Base-by-base conservation (phyloP, 495 filamentous ascomycete genomes). In the Clavariopsis aquatica region DNA sequence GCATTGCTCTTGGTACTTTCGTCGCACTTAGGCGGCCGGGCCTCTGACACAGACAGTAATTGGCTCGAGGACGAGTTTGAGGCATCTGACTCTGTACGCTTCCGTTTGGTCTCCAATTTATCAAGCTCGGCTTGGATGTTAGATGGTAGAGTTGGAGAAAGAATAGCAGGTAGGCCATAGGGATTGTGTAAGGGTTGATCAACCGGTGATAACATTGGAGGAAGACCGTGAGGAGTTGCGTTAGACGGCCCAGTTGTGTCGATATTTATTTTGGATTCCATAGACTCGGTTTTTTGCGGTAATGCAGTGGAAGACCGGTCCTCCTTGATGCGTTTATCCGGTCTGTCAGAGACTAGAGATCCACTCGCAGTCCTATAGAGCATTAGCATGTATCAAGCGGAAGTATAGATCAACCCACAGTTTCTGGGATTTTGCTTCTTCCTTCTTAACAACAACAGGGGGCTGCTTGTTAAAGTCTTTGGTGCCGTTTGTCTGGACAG, bases 141-240 rank as follows among this genome's bases (percentile, higher is more conserved):
- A 8, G 60, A 28, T 20, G 69, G 69, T 2, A 71, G 52, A 23
- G 64, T 71, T 17, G 69, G 69, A n/a, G 69, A 71, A 23, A 71
- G 60, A 31, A 71, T 61, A 34, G 69, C 46, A 6, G 69, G 69
- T 1, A 71, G 53, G 26, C 53, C 65, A 36, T 71, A 59, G 13
- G 65, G 69, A 26, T 71, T 68, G 26, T 51, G 24, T 29, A 71
- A 24, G 15, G 63, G 36, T 27, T 49, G 53, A n/a, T 28, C 47
- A 28, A 65, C 56, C 0, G 68, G 69, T 2, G 69, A 71, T 24
- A 71, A 49, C 4, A 71, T 28, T 22, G 65, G 65, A 13, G 69
- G 69, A 19, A 71, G 64, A 19, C 69, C 69, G 49, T 71, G 69
- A 15, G 69, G 69, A n/a, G 69, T 68, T 2, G 49, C 49, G 45